Evolutionary conservation across 140 eudicot species (phyloP), one percentile per base, ranked within the genome.

Genomic region (Anethum foeniculum): DNA sequence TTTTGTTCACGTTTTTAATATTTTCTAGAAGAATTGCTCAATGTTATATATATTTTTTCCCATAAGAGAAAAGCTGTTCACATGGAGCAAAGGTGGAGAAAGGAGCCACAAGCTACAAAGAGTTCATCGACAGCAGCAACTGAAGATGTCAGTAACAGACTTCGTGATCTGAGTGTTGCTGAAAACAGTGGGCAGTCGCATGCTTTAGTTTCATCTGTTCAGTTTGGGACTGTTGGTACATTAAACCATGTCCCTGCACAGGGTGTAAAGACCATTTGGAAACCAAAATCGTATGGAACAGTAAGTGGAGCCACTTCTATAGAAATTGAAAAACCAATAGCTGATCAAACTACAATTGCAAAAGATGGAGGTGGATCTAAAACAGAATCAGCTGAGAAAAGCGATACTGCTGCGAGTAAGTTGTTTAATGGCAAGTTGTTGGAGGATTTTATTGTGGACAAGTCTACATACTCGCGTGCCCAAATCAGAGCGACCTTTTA

Each of bases 401-500:
- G 8, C 1, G 67, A 36, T 25, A 76, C 85, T 77, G 87, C 49
- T 84, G 80, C 84, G 84, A 89, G 86, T 80, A 79, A 84, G 49
- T 56, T 86, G 82, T 87, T 89, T 41, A 85, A 73, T 64, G 84
- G 85, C 7, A 88, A 88, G 30, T 21, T 95, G 81, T 83, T 89
- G 85, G 93, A 92, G 80, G 90, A 83, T 49, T 95, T 95, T 65
- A 89, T 74, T 8, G 92, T 92, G 41, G 97, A 95, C 86, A 95
- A 88, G 79, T 82, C 85, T 28, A 95, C 99, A 6, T 95, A 87
- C 79, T 78, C 97, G 18, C 82, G 44, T 62, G 97, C 97, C 9
- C 89, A 88, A 89, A 87, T 95, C 65, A 89, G 97, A 85, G 99
- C 99, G 14, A 89, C 96, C 30, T 95, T 95, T 79, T 92, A 95